These are phyloP conservation scores for Carex littledalei DNA, from an alignment of 176 grass and related monocot species.

Conservation along the genomic window DNA sequence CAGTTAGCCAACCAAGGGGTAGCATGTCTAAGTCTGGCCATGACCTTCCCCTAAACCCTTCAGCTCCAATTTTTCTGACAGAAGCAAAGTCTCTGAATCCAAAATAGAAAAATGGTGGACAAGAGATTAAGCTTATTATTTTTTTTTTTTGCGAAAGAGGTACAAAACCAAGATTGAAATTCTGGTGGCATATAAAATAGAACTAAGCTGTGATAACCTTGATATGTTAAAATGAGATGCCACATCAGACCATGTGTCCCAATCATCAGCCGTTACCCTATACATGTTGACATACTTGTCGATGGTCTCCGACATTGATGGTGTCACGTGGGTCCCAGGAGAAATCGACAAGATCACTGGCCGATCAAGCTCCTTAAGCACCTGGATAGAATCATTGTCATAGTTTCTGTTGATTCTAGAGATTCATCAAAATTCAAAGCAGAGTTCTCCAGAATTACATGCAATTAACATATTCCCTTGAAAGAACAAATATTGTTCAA, in stretches of 20 bases:
- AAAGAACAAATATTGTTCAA: background rate
- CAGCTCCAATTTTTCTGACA: conserved; percentile 63
- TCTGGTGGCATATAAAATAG: background rate
- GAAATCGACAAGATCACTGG: conserved; percentile 75
- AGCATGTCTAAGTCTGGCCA: conserved; percentile 99
- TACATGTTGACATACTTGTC: conserved; percentile 72
- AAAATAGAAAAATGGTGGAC: conserved; percentile 18
- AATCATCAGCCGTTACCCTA: conserved; percentile 87
- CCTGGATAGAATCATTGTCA: conserved; percentile 28
- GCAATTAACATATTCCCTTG: background rate
- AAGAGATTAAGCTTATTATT: background rate
- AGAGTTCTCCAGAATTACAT: background rate
- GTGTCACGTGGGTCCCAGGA: conserved; percentile 56
- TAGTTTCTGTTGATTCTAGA: background rate
- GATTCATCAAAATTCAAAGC: background rate
- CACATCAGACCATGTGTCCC: conserved; percentile 81
- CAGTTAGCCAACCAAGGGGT: conserved; percentile 83
- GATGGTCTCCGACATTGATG: conserved; percentile 56
- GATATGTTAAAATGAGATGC: conserved; percentile 65
- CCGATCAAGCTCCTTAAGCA: conserved; percentile 62
- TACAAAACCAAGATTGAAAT: conserved; percentile 8
- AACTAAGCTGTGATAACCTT: conserved; percentile 41
- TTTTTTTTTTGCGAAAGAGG: background rate
- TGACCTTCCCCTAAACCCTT: conserved; percentile 64
- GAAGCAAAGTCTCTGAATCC: conserved; percentile 54